Conservation (phyloP, 352 stramenopile genomes). For the Pythium scleroteichum region DNA sequence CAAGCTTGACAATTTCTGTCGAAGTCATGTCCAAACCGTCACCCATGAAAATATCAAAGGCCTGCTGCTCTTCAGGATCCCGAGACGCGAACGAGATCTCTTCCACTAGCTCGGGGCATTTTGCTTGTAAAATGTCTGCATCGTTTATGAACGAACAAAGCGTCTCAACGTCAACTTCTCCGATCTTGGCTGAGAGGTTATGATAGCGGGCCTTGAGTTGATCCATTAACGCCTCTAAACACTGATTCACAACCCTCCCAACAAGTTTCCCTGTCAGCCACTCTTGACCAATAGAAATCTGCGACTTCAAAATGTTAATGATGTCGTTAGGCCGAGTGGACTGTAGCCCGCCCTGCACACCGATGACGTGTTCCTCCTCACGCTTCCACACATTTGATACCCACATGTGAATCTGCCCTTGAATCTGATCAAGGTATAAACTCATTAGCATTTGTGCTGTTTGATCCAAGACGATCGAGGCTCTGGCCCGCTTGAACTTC, state of each 20-base stretch:
- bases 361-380: constrained; percentile 67
- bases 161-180: constrained; percentile 61
- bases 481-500: constrained; percentile 77
- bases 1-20: constrained; percentile 80
- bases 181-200: constrained; percentile 42
- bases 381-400: constrained; percentile 86
- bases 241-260: constrained; percentile 67
- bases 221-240: constrained; percentile 69
- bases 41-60: constrained; percentile 75
- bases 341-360: constrained; percentile 60
- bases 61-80: constrained; percentile 71
- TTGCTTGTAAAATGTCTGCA: constrained; percentile 78
- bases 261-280: constrained; percentile 72
- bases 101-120: constrained; percentile 80
- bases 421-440: constrained; percentile 74
- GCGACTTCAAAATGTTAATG: constrained; percentile 84
- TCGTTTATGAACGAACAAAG: constrained; percentile 89
- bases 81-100: constrained; percentile 81
- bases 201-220: constrained; percentile 77
- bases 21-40: constrained; percentile 75
- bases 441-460: constrained; percentile 76
- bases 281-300: constrained; percentile 84
- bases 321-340: constrained; percentile 86
- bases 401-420: constrained; percentile 80
- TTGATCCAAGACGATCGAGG: constrained; percentile 66